phyloP scores from a whole-genome alignment of 2,329 filamentous ascomycete genomes.

The Trichoderma sp. region DNA sequence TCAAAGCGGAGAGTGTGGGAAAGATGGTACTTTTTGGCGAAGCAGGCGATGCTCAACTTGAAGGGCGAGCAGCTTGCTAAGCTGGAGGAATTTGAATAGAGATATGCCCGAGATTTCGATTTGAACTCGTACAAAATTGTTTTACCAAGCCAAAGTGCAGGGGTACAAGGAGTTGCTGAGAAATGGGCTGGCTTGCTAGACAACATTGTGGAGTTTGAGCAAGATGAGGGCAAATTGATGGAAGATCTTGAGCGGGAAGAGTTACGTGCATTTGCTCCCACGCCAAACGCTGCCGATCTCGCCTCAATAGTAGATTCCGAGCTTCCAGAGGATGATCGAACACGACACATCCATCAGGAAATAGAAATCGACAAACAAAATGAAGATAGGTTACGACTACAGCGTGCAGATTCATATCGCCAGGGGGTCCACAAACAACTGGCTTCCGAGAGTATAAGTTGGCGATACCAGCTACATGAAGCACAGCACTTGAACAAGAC shows the following conservation, averaged over 20 bases:
- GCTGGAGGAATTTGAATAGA: not conserved
- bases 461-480: not conserved
- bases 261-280: not conserved
- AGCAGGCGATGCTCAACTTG: slow-evolving; percentile 64
- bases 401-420: not conserved
- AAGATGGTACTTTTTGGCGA: slow-evolving; percentile 36
- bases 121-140: slow-evolving; percentile 25
- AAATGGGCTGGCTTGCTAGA: slow-evolving; percentile 25
- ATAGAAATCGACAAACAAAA: not conserved
- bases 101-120: not conserved
- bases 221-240: slow-evolving; percentile 17
- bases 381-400: not conserved
- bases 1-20: slow-evolving; percentile 19
- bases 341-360: not conserved
- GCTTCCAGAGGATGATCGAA: not conserved
- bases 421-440: not conserved
- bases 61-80: slow-evolving; percentile 82
- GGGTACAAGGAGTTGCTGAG: slow-evolving; percentile 24
- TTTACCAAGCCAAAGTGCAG: slow-evolving; percentile 17
- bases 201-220: slow-evolving; percentile 19
- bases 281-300: not conserved
- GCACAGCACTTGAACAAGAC: not conserved
- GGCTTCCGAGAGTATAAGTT: not conserved
- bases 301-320: not conserved
- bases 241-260: slow-evolving; percentile 4